Percentiles rank a stretch among this genome's conserved stretches.
Conservation (phyloP, 2,329 filamentous ascomycete genomes). For the Fusarium sp. region DNA sequence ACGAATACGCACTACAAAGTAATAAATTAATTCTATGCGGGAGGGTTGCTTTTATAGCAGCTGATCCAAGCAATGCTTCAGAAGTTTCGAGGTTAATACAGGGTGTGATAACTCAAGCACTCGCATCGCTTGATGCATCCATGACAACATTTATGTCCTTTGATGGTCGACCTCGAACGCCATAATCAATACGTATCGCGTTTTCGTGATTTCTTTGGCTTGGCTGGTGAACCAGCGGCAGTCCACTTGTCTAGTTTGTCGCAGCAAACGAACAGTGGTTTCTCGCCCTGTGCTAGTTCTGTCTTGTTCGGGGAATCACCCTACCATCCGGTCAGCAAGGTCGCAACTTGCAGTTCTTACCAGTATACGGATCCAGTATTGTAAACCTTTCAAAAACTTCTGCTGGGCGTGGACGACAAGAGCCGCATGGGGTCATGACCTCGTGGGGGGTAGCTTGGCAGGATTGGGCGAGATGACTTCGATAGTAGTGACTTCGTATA, state of each 20-base stretch:
- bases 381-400: background rate
- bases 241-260: background rate
- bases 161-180: background rate
- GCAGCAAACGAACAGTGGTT: background rate
- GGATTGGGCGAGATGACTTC: background rate
- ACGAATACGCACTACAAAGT: background rate
- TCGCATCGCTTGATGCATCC: constrained; percentile 30
- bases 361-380: constrained; percentile 4
- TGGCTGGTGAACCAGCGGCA: background rate
- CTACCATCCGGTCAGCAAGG: constrained; percentile 29
- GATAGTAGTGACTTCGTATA: background rate
- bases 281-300: background rate
- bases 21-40: background rate
- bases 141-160: background rate
- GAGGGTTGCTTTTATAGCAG: background rate
- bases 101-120: background rate
- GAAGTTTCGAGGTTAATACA: background rate
- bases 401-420: background rate
- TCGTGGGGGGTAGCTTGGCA: background rate
- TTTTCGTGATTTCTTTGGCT: background rate
- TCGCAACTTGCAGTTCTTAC: constrained; percentile 33
- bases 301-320: background rate
- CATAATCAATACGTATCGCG: background rate
- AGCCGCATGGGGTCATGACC: background rate
- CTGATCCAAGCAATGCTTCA: background rate